Percentiles rank a stretch among this genome's conserved stretches.
Evolutionary conservation across 805 yeast species (phyloP).

Genomic region (Lachancea fermentati): DNA sequence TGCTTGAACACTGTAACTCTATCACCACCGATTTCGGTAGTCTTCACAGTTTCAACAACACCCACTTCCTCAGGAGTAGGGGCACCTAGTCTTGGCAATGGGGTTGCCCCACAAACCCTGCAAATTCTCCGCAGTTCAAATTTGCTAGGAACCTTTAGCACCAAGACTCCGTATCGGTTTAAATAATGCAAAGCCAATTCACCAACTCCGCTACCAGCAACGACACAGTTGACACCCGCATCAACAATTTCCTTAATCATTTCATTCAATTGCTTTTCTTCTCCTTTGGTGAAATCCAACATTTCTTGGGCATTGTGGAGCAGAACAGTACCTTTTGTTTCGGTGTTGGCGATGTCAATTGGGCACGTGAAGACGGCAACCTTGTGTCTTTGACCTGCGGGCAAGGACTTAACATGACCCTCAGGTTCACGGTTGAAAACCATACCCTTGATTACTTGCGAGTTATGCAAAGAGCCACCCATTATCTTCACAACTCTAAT

Average conservation of each 20-base stretch:
- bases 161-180: constrained; percentile 78
- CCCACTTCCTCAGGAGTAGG: constrained; percentile 96
- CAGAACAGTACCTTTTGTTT: constrained; percentile 95
- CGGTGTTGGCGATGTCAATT: constrained; percentile 92
- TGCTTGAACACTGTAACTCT: constrained; percentile 93
- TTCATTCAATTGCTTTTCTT: constrained; percentile 86
- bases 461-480: constrained; percentile 75
- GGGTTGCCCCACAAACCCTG: constrained; percentile 96
- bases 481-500: constrained; percentile 93
- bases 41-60: constrained; percentile 75
- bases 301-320: constrained; percentile 95
- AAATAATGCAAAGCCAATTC: constrained; percentile 90
- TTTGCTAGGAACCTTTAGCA: constrained; percentile 85
- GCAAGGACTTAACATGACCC: constrained; percentile 67
- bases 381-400: constrained; percentile 50
- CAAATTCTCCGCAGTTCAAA: constrained; percentile 91
- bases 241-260: constrained; percentile 77
- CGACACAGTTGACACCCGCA: constrained; percentile 78
- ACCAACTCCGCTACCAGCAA: constrained; percentile 94
- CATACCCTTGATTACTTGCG: constrained; percentile 92
- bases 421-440: constrained; percentile 98
- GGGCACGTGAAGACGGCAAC: constrained; percentile 94
- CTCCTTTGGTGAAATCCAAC: constrained; percentile 94
- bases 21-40: constrained; percentile 95
- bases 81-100: constrained; percentile 88